Evolutionary conservation across 108 stramenopile species (phyloP), one percentile per base, ranked within the genome.

Genomic region (Skeletonema grethae): DNA sequence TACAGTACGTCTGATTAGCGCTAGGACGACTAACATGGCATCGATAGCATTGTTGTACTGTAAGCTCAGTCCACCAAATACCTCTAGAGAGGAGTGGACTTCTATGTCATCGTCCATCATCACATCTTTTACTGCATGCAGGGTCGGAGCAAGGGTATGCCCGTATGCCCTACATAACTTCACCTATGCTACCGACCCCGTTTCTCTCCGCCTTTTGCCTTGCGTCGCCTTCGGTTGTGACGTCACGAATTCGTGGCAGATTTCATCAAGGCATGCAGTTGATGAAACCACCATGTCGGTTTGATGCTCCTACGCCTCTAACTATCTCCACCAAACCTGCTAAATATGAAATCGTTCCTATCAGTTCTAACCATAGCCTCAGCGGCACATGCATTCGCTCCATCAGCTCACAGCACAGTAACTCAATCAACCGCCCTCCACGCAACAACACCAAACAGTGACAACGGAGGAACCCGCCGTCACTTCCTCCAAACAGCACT

Each of bases 331-430:
- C 16, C 3, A 24, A 50, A 6, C 4, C 6, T 20, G 18, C n/a
- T 48, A 43, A 43, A 43, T 22, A 53, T 53, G 50, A 53, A 53
- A 53, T 53, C 50, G 50, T 24, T 53, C 22, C 50, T 53, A 53
- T 53, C 50, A 53, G 50, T 9, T 0, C 50, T 53, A 43, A n/a
- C 13, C 22, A 9, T 53, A 8, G 18, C 22, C 7, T 53, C 22
- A 7, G 50, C 20, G 50, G 50, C 50, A 22, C 50, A 53, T 22
- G 50, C 50, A 7, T 53, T 53, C 20, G 50, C 50, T 53, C 50
- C 50, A 22, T 53, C 50, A 4, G 20, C 50, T 22, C 20, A 22
- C 50, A 9, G 20, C 22, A 22, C 20, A 7, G 22, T 5, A 18
- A 53, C 22, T 9, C 15, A n/a, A n/a, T 15, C 22, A 7, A 53